Evolutionary conservation across 495 filamentous ascomycete genomes (phyloP), one percentile per base, ranked within the genome.

Genomic region (Penicillium pulvis): DNA sequence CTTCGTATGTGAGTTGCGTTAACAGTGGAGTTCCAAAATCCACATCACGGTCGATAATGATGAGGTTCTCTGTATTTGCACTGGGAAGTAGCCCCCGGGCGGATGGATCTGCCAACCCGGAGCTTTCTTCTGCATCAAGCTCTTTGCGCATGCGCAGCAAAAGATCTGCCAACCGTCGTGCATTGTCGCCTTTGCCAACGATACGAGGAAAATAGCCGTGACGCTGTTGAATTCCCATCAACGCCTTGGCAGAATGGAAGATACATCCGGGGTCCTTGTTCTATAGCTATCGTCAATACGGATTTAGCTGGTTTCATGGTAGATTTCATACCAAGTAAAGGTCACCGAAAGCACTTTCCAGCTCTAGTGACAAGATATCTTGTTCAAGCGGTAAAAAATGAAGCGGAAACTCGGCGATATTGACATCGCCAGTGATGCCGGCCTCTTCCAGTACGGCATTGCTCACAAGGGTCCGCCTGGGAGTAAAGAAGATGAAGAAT

Each of bases 1-100:
- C 95, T 75, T 98, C 93, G 66, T 99, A 99, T 9, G 95, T 99
- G 42, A 99, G 79, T 69, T 98, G 95, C 0, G 94, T 98, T 48
- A 98, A 84, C 12, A 99, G 81, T 2, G 88, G 86, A 20, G 94
- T 96, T 30, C 90, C 90, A 73, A 93, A 91, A 67, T 99, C 95
- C 48, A 96, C 87, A 61, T 96, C 92, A 41, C 95, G 89, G 72
- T 97, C 95, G 36, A 98, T 93, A 60, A 99, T 90, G 63, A 99
- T 92, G 56, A 97, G 75, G 66, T 85, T 93, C 70, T 98, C 93
- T 52, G 90, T 90, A 9, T 86, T 84, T 16, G 87, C 86, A 69
- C 94, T 98, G 49, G 95, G 95, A n/a, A 91, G 87, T 19, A 78
- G 68, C 5, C 89, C 89, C 41, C 89, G 78, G 44, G 85, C 83